Base-by-base conservation (phyloP, 2,329 filamentous ascomycete genomes). In the Fusarium armeniacum region DNA sequence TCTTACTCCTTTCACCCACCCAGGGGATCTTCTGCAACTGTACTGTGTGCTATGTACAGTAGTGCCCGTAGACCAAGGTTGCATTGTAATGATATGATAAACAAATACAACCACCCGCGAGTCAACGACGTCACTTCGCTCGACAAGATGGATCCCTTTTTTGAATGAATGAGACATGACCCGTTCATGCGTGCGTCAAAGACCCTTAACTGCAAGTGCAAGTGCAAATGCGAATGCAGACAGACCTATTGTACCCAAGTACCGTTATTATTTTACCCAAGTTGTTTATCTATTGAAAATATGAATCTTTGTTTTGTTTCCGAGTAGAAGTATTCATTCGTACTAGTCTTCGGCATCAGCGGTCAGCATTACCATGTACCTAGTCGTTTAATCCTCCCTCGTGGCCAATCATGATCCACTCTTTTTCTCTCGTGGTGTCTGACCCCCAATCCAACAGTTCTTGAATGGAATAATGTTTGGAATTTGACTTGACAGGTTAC, bases 351-450 rank as follows among this genome's bases (percentile, higher is more conserved):
- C 36, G 36, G n/a, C 36, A 40, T 40, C 65, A 58, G 49, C 58
- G 59, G 52, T 60, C 54, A 61, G 26, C 6, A 36, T 40, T 20
- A 20, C 36, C 28, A 28, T 28, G 28, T 28, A 28, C 28, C 28
- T 40, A 40, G n/a, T 40, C 36, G 36, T 40, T 40, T 40, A 40
- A 40, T 40, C 16, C 24, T 28, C 24, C 41, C 35, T 24, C n/a
- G 43, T n/a, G 40, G 32, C 55, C 65, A 69, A 69, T 69, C 65
- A 65, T 20, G n/a, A 30, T 47, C 65, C 54, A 67, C 67, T 50
- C 57, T 58, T 60, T 58, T 60, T 62, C 43, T 38, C 46, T 69
- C 70, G 70, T 73, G 60, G 63, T 70, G 68, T 73, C 68, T 72
- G 58, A 66, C 35, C 35, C 33, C 26, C 51, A 69, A 68, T 50